phyloP scores from a whole-genome alignment of 179 eudicot species.

The Sideroxylon spinosum region DNA sequence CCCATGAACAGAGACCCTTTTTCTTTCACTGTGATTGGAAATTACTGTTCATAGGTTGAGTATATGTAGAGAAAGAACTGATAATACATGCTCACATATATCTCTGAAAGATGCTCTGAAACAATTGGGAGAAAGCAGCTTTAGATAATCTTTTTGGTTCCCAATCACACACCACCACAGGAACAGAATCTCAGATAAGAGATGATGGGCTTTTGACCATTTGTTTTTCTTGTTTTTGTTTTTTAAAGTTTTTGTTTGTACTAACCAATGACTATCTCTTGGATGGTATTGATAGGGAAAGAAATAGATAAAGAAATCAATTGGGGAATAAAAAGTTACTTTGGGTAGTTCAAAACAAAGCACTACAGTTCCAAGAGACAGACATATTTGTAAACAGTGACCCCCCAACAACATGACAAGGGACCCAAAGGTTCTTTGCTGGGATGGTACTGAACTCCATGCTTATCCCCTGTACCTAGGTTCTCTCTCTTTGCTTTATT shows the following conservation, averaged over 20 bases:
- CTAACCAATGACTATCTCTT: constrained; percentile 22
- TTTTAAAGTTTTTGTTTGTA: constrained; percentile 16
- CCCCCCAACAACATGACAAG: constrained; percentile 45
- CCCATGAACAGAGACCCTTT: constrained; percentile 13
- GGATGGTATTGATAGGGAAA: constrained; percentile 19
- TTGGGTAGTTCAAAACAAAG: constrained; percentile 27
- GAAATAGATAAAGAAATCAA: constrained; percentile 14
- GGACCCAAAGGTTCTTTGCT: constrained; percentile 27
- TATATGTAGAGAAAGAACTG: not conserved
- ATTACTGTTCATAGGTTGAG: constrained; percentile 9
- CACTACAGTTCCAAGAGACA: constrained; percentile 26
- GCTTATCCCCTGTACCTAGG: constrained; percentile 36
- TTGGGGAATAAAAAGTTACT: constrained; percentile 17
- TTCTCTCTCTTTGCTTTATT: not conserved
- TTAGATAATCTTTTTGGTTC: constrained; percentile 25
- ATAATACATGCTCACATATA: constrained; percentile 10
- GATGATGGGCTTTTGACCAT: constrained; percentile 28
- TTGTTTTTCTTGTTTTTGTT: constrained; percentile 13
- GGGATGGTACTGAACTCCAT: constrained; percentile 28
- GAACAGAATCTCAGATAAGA: constrained; percentile 52
- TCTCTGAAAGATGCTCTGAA: constrained; percentile 31
- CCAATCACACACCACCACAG: constrained; percentile 54
- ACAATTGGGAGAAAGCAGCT: constrained; percentile 20
- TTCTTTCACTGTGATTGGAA: constrained; percentile 14
- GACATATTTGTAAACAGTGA: constrained; percentile 30